Percentiles rank a stretch among this genome's conserved stretches.
Evolutionary conservation across 352 stramenopile genomes (phyloP).

Genomic region (Ophiocytium majus): DNA sequence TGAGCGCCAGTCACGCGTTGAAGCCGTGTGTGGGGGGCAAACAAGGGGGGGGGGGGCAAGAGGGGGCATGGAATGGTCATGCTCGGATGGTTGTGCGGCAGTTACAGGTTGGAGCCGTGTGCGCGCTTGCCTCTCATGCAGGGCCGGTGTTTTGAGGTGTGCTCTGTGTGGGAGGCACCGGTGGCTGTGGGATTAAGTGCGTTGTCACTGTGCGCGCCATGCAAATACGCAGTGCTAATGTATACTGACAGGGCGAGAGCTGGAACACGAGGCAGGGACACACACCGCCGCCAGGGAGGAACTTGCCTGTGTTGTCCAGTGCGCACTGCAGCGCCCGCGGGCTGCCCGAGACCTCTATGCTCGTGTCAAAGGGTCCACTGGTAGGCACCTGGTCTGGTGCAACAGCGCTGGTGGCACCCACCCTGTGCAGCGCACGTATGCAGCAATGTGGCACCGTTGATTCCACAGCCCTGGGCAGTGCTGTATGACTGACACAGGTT

Average conservation of each 20-base stretch:
- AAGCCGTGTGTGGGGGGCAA: not conserved
- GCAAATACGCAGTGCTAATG: not conserved
- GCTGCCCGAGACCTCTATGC: conserved; percentile 75
- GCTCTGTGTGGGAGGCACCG: not conserved
- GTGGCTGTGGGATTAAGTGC: no score
- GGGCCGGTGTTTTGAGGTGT: not conserved
- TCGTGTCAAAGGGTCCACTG: conserved; percentile 60
- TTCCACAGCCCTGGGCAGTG: not conserved
- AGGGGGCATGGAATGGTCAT: not conserved
- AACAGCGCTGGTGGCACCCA: conserved; percentile 66
- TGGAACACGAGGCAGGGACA: not conserved
- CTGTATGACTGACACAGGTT: not conserved
- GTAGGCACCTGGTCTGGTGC: conserved; percentile 54
- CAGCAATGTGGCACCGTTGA: not conserved
- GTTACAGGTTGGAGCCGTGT: not conserved
- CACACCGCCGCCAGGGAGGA: not conserved
- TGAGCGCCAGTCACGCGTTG: not conserved
- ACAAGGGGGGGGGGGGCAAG: not conserved
- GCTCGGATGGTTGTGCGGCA: not conserved
- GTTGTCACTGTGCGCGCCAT: no score
- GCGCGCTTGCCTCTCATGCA: not conserved
- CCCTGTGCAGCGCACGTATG: conserved; percentile 24
- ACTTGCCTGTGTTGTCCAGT: conserved; percentile 63
- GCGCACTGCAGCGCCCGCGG: conserved; percentile 66
- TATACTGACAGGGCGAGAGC: not conserved